These are phyloP conservation scores for Talaromyces liani DNA, from an alignment of 495 filamentous ascomycete species.

Conservation along the genomic window DNA sequence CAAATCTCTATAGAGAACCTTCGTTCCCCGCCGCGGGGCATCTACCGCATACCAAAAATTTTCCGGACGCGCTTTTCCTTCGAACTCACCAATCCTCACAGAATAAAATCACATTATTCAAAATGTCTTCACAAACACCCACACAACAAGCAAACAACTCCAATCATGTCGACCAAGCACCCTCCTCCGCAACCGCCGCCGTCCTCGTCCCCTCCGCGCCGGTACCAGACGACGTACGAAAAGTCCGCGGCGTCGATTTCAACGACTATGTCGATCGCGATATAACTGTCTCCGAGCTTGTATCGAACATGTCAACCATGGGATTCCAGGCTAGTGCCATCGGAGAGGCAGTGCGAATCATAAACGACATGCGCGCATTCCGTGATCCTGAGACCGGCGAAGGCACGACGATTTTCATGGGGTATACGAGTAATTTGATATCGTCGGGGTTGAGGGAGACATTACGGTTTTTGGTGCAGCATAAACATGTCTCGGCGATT, in stretches of 20 bases:
- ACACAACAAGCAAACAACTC: background rate
- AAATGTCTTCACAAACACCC: background rate
- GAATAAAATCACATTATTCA: background rate
- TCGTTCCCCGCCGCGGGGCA: background rate
- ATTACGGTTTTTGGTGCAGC: conserved; percentile 83
- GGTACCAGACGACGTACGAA: conserved; percentile 61
- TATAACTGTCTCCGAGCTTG: conserved; percentile 78
- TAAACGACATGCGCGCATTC: conserved; percentile 90
- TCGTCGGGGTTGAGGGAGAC: conserved; percentile 90
- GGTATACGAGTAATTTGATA: conserved; percentile 94
- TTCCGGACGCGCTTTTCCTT: background rate
- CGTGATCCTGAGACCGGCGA: conserved; percentile 63
- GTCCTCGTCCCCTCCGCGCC: conserved; percentile 85
- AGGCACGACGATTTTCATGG: conserved; percentile 87
- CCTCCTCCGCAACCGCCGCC: conserved; percentile 65
- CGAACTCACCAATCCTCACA: background rate
- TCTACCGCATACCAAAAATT: background rate
- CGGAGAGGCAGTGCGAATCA: conserved; percentile 73
- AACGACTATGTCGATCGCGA: conserved; percentile 63
- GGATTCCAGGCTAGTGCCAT: conserved; percentile 90
- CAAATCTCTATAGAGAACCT: background rate
- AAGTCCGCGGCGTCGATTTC: conserved; percentile 86
- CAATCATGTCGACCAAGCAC: conserved; percentile 22
- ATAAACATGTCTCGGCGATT: conserved; percentile 82
- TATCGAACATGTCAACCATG: conserved; percentile 74